Evolutionary conservation across 345 rosid genomes (phyloP).

Genomic region (Barbarea vulgaris): DNA sequence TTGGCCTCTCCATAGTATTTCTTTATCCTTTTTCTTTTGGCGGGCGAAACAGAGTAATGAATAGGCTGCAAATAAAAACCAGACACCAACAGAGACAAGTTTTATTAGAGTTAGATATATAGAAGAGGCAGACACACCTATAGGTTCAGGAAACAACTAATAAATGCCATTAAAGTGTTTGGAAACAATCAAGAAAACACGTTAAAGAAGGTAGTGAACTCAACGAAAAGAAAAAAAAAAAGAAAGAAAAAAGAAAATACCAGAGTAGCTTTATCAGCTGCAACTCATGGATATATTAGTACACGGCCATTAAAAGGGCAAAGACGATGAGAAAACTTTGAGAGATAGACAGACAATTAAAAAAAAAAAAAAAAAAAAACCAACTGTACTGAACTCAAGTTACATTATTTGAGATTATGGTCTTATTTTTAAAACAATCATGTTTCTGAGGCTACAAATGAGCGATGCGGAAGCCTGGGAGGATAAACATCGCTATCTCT

Average conservation of each 20-base stretch:
- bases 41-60: conserved; percentile 33
- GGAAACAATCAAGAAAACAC: conserved; percentile 37
- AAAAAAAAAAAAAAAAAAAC: background rate
- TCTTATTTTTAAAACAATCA: background rate
- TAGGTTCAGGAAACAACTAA: conserved; percentile 21
- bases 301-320: conserved; percentile 29
- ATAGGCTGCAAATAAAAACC: conserved; percentile 26
- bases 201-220: conserved; percentile 32
- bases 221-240: background rate
- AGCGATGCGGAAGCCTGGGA: conserved; percentile 39
- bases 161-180: conserved; percentile 31
- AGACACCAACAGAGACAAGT: conserved; percentile 27
- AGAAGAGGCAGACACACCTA: conserved; percentile 34
- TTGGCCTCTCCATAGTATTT: conserved; percentile 40
- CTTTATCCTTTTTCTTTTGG: conserved; percentile 10
- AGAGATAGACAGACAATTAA: background rate
- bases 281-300: conserved; percentile 34
- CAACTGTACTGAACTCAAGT: conserved; percentile 25
- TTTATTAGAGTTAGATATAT: conserved; percentile 20
- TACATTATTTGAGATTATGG: background rate
- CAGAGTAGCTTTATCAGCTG: conserved; percentile 38
- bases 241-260: background rate
- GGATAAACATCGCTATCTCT: conserved; percentile 51
- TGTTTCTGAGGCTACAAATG: conserved; percentile 60
- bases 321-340: conserved; percentile 26